Evolutionary conservation across 257 asterid genomes (phyloP).

Genomic region (Penstemon newberryi): DNA sequence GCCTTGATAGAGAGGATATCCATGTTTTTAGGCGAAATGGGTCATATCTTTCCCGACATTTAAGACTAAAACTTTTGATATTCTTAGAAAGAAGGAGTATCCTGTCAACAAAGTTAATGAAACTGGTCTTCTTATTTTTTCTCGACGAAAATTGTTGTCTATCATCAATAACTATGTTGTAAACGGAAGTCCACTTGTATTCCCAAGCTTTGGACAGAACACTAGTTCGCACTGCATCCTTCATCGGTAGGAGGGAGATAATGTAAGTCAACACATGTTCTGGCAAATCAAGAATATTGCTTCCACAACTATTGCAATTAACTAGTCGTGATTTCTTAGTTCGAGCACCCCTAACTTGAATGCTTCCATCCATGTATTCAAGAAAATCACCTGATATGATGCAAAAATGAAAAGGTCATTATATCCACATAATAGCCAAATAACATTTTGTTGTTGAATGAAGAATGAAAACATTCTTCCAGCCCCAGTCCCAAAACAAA

Average conservation of each 20-base stretch:
- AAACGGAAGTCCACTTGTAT: background rate
- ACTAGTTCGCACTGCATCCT: background rate
- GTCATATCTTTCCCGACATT: background rate
- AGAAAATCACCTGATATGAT: too few species aligned
- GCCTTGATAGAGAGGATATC: background rate
- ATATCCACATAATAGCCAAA: too few species aligned
- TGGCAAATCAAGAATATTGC: too few species aligned
- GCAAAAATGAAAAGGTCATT: too few species aligned
- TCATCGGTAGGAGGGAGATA: background rate
- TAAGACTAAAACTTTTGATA: background rate
- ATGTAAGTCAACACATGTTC: background rate
- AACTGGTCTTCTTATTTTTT: background rate
- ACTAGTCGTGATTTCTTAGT: too few species aligned
- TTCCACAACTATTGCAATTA: too few species aligned
- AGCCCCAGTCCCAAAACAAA: too few species aligned
- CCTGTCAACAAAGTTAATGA: background rate
- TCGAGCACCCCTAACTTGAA: too few species aligned
- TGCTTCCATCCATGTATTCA: too few species aligned
- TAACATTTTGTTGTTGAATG: too few species aligned
- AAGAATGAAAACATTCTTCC: too few species aligned
- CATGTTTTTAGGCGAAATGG: background rate
- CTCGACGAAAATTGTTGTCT: too few species aligned
- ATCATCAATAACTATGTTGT: background rate
- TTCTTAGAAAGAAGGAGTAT: background rate
- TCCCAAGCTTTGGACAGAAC: constrained; percentile 2